Conservation (phyloP, 805 yeast genomes). For the Ogataea zsoltii region DNA sequence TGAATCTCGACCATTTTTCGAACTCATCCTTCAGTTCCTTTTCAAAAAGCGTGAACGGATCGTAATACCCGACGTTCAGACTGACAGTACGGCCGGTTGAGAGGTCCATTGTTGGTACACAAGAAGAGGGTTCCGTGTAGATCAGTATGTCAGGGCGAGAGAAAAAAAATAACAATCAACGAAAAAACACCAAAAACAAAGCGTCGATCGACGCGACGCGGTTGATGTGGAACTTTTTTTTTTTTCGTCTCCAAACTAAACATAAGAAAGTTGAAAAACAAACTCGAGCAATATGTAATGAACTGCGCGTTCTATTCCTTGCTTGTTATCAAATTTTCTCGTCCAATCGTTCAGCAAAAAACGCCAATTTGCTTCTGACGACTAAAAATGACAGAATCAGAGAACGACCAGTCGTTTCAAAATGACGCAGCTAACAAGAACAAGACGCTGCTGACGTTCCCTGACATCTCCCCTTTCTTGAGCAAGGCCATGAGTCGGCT, state of each 20-base stretch:
- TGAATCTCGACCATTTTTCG: constrained; percentile 50
- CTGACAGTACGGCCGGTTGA: constrained; percentile 11
- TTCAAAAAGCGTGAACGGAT: constrained; percentile 65
- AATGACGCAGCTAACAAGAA: constrained; percentile 1
- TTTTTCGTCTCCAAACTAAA: not conserved
- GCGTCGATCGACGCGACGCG: constrained; percentile 7
- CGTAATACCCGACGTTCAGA: constrained; percentile 60
- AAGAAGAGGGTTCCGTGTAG: too few relatives aligned
- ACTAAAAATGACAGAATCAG: not conserved
- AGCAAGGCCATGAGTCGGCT: constrained; percentile 25
- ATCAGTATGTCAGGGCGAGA: not conserved
- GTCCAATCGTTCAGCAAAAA: not conserved
- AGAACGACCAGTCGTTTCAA: constrained; percentile 1
- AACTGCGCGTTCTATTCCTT: too few relatives aligned
- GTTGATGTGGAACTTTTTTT: not conserved
- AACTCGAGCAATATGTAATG: too few relatives aligned
- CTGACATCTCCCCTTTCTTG: constrained; percentile 24
- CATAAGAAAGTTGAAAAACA: not conserved
- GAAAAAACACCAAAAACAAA: not conserved
- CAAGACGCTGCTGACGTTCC: constrained; percentile 16
- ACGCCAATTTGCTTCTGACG: not conserved
- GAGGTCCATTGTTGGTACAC: not conserved
- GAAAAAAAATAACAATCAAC: not conserved
- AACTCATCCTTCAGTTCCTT: constrained; percentile 43
- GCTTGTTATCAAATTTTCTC: too few relatives aligned